These are phyloP conservation scores for Fistulifera solaris DNA, from an alignment of 108 stramenopile genomes.

Conservation along the genomic window DNA sequence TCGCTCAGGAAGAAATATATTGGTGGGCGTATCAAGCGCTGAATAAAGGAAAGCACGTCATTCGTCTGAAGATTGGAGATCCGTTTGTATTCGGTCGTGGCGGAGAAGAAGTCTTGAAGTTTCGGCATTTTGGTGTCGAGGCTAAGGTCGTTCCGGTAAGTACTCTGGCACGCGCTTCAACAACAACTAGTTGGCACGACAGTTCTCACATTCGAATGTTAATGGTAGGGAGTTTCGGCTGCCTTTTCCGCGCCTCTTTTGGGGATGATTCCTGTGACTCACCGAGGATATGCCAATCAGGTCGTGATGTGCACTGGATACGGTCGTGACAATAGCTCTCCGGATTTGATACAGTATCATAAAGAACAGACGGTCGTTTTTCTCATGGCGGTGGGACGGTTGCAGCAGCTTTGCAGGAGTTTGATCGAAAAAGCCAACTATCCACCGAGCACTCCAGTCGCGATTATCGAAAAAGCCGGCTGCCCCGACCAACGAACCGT, in stretches of 20 bases:
- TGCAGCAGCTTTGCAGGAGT: slow-evolving; percentile 46
- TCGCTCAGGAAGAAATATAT: slow-evolving; percentile 92
- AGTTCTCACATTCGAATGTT: neutral
- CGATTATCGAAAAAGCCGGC: slow-evolving; percentile 76
- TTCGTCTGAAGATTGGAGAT: slow-evolving; percentile 98
- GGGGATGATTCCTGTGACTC: slow-evolving; percentile 93
- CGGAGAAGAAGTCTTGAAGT: slow-evolving; percentile 92
- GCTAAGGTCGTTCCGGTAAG: slow-evolving; percentile 66
- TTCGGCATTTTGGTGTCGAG: slow-evolving; percentile 80
- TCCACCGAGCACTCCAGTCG: slow-evolving; percentile 68
- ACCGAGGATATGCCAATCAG: slow-evolving; percentile 92
- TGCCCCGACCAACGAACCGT: slow-evolving; percentile 79
- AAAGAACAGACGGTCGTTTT: slow-evolving; percentile 84
- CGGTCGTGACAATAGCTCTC: slow-evolving; percentile 69
- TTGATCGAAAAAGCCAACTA: slow-evolving; percentile 54
- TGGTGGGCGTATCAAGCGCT: slow-evolving; percentile 82
- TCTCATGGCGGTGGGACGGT: slow-evolving; percentile 82
- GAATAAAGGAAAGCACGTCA: slow-evolving; percentile 73
- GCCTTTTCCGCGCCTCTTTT: slow-evolving; percentile 92
- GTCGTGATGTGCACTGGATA: slow-evolving; percentile 90
- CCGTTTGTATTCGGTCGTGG: slow-evolving; percentile 97
- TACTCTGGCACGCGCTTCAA: slow-evolving; percentile 2
- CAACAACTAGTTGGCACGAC: neutral
- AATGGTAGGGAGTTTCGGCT: slow-evolving; percentile 78
- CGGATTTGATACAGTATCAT: slow-evolving; percentile 79